These are phyloP conservation scores for Spinellus fusiger DNA, from an alignment of 192 early-diverging fungal genomes.

Conservation along the genomic window DNA sequence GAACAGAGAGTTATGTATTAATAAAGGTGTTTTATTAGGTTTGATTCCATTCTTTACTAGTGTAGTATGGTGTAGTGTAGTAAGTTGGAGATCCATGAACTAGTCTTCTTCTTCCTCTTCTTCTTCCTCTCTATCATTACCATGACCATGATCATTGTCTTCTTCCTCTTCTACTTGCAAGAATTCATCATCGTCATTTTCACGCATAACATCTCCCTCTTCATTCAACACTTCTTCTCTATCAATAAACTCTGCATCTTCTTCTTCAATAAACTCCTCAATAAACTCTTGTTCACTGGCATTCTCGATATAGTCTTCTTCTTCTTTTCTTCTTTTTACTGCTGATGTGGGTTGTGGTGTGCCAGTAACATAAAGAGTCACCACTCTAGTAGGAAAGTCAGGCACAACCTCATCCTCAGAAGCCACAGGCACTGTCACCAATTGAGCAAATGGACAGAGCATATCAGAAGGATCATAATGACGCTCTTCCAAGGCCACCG, in stretches of 20 bases:
- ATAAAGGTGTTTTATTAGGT: too few relatives aligned
- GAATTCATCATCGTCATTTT: background rate
- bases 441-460: constrained; percentile 30
- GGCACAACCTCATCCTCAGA: constrained; percentile 11
- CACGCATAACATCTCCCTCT: background rate
- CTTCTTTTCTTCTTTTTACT: background rate
- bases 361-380: constrained; percentile 4
- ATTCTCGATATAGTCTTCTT: background rate
- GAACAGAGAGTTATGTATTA: too few relatives aligned
- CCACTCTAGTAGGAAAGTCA: constrained; percentile 7
- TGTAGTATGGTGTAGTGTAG: too few relatives aligned
- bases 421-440: constrained; percentile 2
- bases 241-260: too few relatives aligned
- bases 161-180: background rate
- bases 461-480: constrained; percentile 32
- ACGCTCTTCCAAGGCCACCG: background rate
- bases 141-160: background rate
- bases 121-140: background rate
- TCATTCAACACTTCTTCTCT: background rate
- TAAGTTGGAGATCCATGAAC: too few relatives aligned
- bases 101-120: background rate
- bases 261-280: too few relatives aligned
- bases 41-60: too few relatives aligned
- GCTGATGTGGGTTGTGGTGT: background rate
- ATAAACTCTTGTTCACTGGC: background rate